These are phyloP conservation scores for Dioszegia hungarica DNA, from an alignment of 768 basidiomycete species.

Conservation along the genomic window DNA sequence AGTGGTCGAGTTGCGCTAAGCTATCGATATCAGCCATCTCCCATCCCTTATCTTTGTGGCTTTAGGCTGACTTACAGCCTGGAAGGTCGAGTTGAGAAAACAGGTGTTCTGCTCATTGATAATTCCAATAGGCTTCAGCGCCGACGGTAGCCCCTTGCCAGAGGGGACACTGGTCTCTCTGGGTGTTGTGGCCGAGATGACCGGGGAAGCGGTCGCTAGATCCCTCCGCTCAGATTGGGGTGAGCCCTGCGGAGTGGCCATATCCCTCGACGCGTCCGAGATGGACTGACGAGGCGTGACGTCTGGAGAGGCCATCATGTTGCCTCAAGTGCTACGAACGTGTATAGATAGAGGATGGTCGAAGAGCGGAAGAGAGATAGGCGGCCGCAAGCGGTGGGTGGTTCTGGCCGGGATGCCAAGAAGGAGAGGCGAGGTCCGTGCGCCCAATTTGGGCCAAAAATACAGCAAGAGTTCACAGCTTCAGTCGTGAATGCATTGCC, in stretches of 20 bases:
- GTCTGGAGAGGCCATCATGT: slow-evolving; percentile 6
- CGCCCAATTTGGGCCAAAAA: too few relatives aligned
- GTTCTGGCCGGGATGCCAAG: too few relatives aligned
- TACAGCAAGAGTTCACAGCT: too few relatives aligned
- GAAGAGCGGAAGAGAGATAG: neutral
- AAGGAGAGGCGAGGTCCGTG: too few relatives aligned
- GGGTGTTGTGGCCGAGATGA: neutral
- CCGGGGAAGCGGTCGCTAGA: neutral
- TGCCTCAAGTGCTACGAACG: neutral
- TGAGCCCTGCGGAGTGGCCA: slow-evolving; percentile 3
- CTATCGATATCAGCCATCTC: slow-evolving; percentile 38
- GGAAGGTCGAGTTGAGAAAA: slow-evolving; percentile 92
- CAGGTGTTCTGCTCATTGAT: slow-evolving; percentile 61
- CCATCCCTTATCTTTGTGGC: too few relatives aligned
- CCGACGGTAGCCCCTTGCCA: slow-evolving; percentile 16
- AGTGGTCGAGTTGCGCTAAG: slow-evolving; percentile 50
- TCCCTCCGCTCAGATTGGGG: neutral
- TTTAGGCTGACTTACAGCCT: slow-evolving; percentile 56
- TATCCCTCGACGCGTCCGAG: neutral
- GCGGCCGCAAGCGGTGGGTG: too few relatives aligned
- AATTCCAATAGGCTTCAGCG: slow-evolving; percentile 44
- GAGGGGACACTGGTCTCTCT: neutral
- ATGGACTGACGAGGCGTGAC: slow-evolving; percentile 15
- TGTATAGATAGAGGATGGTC: neutral
- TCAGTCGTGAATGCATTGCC: too few relatives aligned